A percentile compares a stretch with the other conserved stretches of the same genome.
Evolutionary conservation across 2,329 filamentous ascomycete genomes (phyloP).

Genomic region (Coniochaeta sp.): DNA sequence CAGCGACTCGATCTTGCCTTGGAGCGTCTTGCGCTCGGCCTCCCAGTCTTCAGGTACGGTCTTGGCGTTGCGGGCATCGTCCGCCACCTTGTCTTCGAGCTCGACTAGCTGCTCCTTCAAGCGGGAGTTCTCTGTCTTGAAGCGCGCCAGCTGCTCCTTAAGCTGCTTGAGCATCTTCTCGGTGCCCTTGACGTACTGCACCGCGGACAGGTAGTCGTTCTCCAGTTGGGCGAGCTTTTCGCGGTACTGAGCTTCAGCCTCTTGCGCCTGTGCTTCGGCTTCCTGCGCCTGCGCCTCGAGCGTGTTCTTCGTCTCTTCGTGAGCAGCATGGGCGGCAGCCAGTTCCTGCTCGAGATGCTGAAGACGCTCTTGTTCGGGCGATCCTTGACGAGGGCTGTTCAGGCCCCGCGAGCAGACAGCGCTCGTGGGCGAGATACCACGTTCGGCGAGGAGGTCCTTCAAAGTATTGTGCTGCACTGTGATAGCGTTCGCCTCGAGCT

Average conservation of each 20-base stretch:
- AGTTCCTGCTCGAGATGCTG: slow-evolving; percentile 86
- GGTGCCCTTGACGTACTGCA: slow-evolving; percentile 96
- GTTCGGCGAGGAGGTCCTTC: slow-evolving; percentile 85
- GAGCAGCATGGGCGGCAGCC: slow-evolving; percentile 64
- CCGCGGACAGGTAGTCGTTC: slow-evolving; percentile 94
- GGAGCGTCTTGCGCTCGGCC: slow-evolving; percentile 59
- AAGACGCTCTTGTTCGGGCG: slow-evolving; percentile 72
- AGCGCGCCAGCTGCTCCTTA: slow-evolving; percentile 91
- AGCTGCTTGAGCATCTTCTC: slow-evolving; percentile 99
- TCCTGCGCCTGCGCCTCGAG: slow-evolving; percentile 78
- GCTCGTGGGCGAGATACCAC: slow-evolving; percentile 73
- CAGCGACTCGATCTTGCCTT: slow-evolving; percentile 59
- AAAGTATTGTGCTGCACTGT: slow-evolving; percentile 87
- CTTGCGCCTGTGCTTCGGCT: slow-evolving; percentile 73
- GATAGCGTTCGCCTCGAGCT: slow-evolving; percentile 90
- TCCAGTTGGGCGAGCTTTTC: slow-evolving; percentile 91
- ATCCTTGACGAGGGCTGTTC: slow-evolving; percentile 65
- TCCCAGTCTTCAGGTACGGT: slow-evolving; percentile 61
- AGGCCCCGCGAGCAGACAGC: slow-evolving; percentile 64
- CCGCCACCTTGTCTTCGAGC: slow-evolving; percentile 45
- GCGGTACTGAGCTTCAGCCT: slow-evolving; percentile 82
- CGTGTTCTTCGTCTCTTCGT: slow-evolving; percentile 74
- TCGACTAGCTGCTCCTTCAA: slow-evolving; percentile 75
- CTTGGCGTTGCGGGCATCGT: slow-evolving; percentile 21
- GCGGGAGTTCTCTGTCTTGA: slow-evolving; percentile 78